A percentile compares a stretch with the other conserved stretches of the same genome.
Evolutionary conservation across 75 land plant genomes (phyloP).

Genomic region (Adiantum capillusveneris): DNA sequence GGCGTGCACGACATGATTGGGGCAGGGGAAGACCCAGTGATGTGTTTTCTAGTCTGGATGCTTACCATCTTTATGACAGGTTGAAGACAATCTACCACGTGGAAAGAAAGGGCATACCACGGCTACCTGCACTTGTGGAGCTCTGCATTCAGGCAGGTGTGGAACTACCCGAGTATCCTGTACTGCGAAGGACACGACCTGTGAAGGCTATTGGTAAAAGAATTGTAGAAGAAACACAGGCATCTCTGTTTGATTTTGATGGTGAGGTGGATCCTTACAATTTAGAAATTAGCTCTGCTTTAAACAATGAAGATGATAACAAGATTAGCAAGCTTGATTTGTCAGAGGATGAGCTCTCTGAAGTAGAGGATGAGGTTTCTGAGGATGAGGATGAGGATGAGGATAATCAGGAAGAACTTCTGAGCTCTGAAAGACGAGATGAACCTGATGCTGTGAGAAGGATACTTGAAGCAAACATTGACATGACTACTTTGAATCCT

Average conservation of each 20-base stretch:
- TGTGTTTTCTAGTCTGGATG: conserved; percentile 63
- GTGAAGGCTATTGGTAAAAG: conserved; percentile 38
- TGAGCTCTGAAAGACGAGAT: too few relatives aligned
- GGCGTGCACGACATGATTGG: conserved; percentile 77
- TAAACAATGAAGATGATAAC: not conserved
- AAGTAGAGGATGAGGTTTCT: conserved; percentile 7
- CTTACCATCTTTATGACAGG: conserved; percentile 80
- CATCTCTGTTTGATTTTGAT: not conserved
- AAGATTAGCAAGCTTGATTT: not conserved
- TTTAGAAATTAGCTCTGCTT: not conserved
- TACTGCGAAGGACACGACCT: conserved; percentile 70
- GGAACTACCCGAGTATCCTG: conserved; percentile 77
- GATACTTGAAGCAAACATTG: not conserved
- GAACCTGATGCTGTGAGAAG: too few relatives aligned
- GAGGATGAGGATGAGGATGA: not conserved
- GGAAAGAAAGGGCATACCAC: conserved; percentile 53
- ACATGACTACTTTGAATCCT: conserved; percentile 3
- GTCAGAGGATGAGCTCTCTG: not conserved
- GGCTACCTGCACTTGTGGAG: conserved; percentile 84
- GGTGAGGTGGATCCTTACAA: not conserved
- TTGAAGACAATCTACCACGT: conserved; percentile 62
- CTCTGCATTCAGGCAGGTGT: conserved; percentile 97
- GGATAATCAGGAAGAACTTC: not conserved
- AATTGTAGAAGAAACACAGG: not conserved
- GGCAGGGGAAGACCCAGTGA: conserved; percentile 47